phyloP scores from a whole-genome alignment of 768 basidiomycete genomes.

The Russula griseocarnosa region DNA sequence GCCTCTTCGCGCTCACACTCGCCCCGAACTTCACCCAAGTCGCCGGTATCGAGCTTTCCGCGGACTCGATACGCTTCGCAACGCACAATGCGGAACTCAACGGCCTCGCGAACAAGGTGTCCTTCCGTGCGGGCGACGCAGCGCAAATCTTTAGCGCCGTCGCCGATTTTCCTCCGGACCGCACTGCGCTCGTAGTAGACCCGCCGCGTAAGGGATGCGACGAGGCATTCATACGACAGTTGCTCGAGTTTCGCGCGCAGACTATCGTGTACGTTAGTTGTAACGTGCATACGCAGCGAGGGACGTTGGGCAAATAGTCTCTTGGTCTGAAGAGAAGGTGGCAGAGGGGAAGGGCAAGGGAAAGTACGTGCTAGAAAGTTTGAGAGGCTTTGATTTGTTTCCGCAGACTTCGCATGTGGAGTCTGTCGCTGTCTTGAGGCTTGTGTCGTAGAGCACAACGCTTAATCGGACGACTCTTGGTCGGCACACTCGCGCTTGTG shows the following conservation, averaged over 20 bases:
- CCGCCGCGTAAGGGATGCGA: constrained; percentile 97
- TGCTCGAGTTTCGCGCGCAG: constrained; percentile 61
- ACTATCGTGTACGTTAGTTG: constrained; percentile 90
- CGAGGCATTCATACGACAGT: constrained; percentile 68
- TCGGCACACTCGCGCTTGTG: no score
- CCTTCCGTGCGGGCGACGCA: constrained; percentile 79
- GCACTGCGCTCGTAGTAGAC: constrained; percentile 75
- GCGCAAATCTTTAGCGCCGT: constrained; percentile 77
- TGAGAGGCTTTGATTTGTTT: constrained; percentile 91
- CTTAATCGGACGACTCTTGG: no score
- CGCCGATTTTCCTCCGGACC: constrained; percentile 55
- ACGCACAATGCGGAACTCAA: constrained; percentile 65
- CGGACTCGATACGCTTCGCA: constrained; percentile 65
- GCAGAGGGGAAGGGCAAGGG: constrained; percentile 36
- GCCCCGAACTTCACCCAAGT: constrained; percentile 69
- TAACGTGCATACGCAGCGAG: constrained; percentile 92
- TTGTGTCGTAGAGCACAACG: constrained; percentile 32
- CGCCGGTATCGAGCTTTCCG: constrained; percentile 83
- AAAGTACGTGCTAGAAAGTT: constrained; percentile 72
- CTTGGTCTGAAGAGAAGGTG: constrained; percentile 40
- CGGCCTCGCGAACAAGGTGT: constrained; percentile 50
- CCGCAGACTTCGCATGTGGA: constrained; percentile 61
- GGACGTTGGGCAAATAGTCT: constrained; percentile 72
- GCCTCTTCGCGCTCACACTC: constrained; percentile 83
- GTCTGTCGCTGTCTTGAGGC: constrained; percentile 49